These are phyloP conservation scores for Zygosaccharomyces sapae DNA, from an alignment of 1,139 yeast species.

Conservation along the genomic window DNA sequence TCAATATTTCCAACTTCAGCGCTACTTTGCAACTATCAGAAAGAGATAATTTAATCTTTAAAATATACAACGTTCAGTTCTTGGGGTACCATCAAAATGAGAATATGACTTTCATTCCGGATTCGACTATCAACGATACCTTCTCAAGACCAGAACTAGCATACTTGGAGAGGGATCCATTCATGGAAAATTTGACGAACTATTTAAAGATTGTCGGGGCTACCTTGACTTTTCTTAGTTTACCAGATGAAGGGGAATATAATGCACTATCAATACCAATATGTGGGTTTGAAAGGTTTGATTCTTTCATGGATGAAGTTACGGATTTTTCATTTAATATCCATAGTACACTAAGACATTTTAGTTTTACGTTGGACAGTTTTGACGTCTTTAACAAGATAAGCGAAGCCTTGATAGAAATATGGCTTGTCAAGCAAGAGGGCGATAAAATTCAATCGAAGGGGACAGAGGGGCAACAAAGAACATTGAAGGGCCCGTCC, in stretches of 20 bases:
- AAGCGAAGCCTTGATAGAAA: constrained; percentile 11
- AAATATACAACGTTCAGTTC: constrained; percentile 24
- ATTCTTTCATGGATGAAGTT: constrained; percentile 24
- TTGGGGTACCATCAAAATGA: constrained; percentile 17
- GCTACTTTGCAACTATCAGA: constrained; percentile 22
- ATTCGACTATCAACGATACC: constrained; percentile 6
- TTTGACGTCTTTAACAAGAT: constrained; percentile 24
- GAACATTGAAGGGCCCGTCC: background rate
- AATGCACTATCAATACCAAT: constrained; percentile 23
- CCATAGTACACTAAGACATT: constrained; percentile 29
- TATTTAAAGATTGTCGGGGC: constrained; percentile 12
- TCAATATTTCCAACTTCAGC: constrained; percentile 25
- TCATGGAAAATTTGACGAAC: constrained; percentile 13
- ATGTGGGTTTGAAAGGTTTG: constrained; percentile 30
- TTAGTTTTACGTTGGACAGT: constrained; percentile 24
- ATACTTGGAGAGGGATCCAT: constrained; percentile 16
- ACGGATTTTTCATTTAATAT: constrained; percentile 15
- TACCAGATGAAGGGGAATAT: constrained; percentile 12
- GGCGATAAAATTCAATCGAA: background rate
- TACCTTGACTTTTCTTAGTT: constrained; percentile 14
- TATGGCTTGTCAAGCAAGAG: constrained; percentile 6
- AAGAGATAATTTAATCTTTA: constrained; percentile 23
- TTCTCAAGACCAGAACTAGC: constrained; percentile 12
- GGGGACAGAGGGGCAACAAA: background rate
- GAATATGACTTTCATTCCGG: constrained; percentile 4